Percentiles rank a stretch among this genome's conserved stretches.
Evolutionary conservation across 306 rosid species (phyloP).

Genomic region (Quercus robur): DNA sequence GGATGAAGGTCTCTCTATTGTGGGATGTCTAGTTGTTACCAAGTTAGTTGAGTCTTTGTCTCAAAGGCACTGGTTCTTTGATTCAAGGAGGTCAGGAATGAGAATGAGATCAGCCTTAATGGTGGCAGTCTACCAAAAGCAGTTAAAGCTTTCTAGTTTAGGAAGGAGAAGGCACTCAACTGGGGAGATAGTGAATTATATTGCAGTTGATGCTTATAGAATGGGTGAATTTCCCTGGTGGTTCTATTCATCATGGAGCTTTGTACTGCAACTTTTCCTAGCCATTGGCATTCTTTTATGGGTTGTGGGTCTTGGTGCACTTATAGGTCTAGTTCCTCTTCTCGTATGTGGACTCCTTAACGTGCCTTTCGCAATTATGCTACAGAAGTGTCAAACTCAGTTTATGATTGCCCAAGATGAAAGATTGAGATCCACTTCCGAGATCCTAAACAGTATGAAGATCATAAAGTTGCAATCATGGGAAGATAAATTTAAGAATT

Average conservation of each 20-base stretch:
- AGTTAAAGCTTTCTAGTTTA: conserved; percentile 41
- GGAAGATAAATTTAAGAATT: conserved; percentile 49
- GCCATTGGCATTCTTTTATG: conserved; percentile 33
- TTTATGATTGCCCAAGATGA: conserved; percentile 75
- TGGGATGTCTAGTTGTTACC: conserved; percentile 31
- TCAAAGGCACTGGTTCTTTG: conserved; percentile 49
- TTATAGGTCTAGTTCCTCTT: conserved; percentile 60
- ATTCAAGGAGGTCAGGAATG: conserved; percentile 46
- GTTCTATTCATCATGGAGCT: conserved; percentile 40
- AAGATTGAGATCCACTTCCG: conserved; percentile 75
- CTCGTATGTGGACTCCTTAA: conserved; percentile 55
- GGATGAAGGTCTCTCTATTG: conserved; percentile 25
- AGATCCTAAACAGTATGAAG: conserved; percentile 61
- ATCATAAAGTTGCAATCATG: conserved; percentile 52
- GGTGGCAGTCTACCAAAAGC: conserved; percentile 49
- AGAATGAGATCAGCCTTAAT: conserved; percentile 50
- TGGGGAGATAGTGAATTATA: conserved; percentile 54
- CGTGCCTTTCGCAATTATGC: conserved; percentile 53
- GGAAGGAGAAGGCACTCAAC: conserved; percentile 27
- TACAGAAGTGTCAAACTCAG: conserved; percentile 56
- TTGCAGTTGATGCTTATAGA: conserved; percentile 51
- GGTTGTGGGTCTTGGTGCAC: conserved; percentile 55
- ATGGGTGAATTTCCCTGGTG: conserved; percentile 60
- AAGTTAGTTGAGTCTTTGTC: conserved; percentile 43
- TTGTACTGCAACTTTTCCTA: conserved; percentile 26